Percentiles rank a stretch among this genome's conserved stretches.
Conservation (phyloP, 2,329 filamentous ascomycete species). For the Sclerotinia minor region DNA sequence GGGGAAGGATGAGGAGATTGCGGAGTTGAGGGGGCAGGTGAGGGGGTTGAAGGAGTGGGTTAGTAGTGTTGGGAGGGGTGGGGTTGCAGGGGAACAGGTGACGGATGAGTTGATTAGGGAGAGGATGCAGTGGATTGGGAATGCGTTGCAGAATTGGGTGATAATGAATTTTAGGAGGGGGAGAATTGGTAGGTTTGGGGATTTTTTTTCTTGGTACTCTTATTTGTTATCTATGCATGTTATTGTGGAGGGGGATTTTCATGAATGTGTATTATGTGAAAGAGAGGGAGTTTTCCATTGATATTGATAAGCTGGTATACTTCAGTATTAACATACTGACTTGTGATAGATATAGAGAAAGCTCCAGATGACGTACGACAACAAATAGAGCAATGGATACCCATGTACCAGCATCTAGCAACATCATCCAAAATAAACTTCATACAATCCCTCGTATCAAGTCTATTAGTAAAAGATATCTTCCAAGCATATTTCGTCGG, state of each 20-base stretch:
- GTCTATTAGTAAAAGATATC: conserved; percentile 59
- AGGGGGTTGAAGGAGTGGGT: conserved; percentile 71
- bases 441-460: conserved; percentile 62
- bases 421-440: conserved; percentile 59
- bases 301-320: neutral
- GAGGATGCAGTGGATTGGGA: conserved; percentile 60
- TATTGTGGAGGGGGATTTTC: neutral
- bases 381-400: conserved; percentile 52
- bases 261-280: neutral
- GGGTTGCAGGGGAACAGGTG: conserved; percentile 51
- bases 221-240: too few relatives aligned
- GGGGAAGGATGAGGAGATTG: conserved; percentile 57
- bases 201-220: conserved; percentile 2
- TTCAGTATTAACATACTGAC: neutral
- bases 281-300: neutral
- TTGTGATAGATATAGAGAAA: conserved; percentile 47
- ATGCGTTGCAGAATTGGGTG: conserved; percentile 73
- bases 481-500: conserved; percentile 66
- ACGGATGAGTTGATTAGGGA: conserved; percentile 68
- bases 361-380: conserved; percentile 47
- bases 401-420: conserved; percentile 58
- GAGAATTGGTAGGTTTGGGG: conserved; percentile 48
- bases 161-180: conserved; percentile 66
- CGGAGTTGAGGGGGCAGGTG: conserved; percentile 58
- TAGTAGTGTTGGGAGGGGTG: conserved; percentile 61